These are phyloP conservation scores for Fusarium chlamydosporum DNA, from an alignment of 2,329 filamentous ascomycete genomes.

Conservation along the genomic window DNA sequence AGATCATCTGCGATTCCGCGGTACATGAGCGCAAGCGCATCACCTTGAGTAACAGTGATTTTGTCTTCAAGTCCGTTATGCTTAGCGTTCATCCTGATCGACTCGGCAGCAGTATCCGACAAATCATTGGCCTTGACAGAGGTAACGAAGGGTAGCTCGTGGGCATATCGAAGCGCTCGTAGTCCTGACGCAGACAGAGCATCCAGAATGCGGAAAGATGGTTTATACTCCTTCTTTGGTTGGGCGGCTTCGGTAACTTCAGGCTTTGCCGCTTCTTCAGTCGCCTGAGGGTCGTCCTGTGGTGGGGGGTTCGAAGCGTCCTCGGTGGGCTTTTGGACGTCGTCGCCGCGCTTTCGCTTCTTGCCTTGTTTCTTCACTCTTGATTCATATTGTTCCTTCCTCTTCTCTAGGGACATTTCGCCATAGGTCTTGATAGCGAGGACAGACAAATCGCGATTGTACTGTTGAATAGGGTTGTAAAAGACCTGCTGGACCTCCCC, in stretches of 20 bases:
- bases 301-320: constrained; percentile 21
- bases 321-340: constrained; percentile 50
- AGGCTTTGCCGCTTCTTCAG: constrained; percentile 32
- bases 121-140: constrained; percentile 92
- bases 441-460: constrained; percentile 95
- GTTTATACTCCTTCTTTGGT: constrained; percentile 53
- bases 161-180: constrained; percentile 89
- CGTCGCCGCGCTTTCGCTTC: constrained; percentile 64
- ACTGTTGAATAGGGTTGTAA: constrained; percentile 99
- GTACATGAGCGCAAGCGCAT: constrained; percentile 95
- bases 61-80: constrained; percentile 83
- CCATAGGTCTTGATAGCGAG: constrained; percentile 92
- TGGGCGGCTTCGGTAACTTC: constrained; percentile 37
- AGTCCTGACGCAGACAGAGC: constrained; percentile 94
- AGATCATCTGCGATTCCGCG: constrained; percentile 70
- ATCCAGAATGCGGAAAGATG: constrained; percentile 87
- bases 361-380: constrained; percentile 58
- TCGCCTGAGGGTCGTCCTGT: constrained; percentile 26
- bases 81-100: constrained; percentile 86
- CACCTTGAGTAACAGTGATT: constrained; percentile 80
- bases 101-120: constrained; percentile 79
- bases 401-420: constrained; percentile 70
- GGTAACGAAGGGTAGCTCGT: constrained; percentile 88
- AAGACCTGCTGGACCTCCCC: constrained; percentile 85
- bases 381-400: constrained; percentile 60